Evolutionary conservation across 768 basidiomycete species (phyloP), one percentile per base, ranked within the genome.

Genomic region (Naganishia friedmannii): DNA sequence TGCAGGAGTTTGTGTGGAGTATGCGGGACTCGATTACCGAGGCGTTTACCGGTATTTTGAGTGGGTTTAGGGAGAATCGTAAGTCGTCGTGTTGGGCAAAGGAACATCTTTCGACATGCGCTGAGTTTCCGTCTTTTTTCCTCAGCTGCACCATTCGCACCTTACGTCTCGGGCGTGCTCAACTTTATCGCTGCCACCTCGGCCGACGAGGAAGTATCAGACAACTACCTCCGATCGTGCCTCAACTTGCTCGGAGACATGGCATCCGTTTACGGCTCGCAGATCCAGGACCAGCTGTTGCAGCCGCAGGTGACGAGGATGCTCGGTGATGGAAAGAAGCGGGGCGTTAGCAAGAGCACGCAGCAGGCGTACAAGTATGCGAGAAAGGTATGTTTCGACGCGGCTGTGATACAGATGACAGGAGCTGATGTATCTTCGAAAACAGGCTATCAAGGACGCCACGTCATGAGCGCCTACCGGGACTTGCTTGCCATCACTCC

Each of bases 21-120:
- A 85, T 99, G 68, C 88, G 96, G 45, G 96, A 98, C 76, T 93
- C 93, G 54, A 97, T 99, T 73, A 83, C 97, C 37, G 96, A 99
- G 80, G 95, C 96, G 2, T 97, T 96, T 77, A 95, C 91, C 5
- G 94, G 95, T 29, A 89, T 99, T 73, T 88, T 97, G 70, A 89
- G 91, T 45, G 93, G 90, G 0, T 83, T 97, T 77, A 94, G 87
- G 75, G 90, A 89, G 0, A 86, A 92, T 83, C 86, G 92, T 91
- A 74, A 70, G 82, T 81, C 46, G 37, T n/a, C 45, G 63, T 4
- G 21, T 34, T 37, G 51, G n/a, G 26, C 54, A 15, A n/a, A n/a
- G n/a, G n/a, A n/a, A n/a, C n/a, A 4, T 37, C 34, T 4, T 37
- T 12, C 34, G 6, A 37, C 6, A 37, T 12, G 34, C 34, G 12